Evolutionary conservation across 2,329 filamentous ascomycete species (phyloP).

Genomic region (Plenodomus lindquistii): DNA sequence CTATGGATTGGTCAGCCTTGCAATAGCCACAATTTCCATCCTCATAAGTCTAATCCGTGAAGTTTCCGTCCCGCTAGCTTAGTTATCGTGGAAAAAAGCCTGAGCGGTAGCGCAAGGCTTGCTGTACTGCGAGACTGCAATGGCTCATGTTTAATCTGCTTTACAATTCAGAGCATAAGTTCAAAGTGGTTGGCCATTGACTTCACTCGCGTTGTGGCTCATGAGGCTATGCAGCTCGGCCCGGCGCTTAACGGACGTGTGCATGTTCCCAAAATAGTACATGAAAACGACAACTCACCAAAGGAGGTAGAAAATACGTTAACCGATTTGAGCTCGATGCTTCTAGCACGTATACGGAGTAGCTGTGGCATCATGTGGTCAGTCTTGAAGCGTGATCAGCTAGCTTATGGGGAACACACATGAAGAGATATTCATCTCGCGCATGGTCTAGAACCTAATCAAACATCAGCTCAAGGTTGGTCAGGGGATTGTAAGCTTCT

Average conservation of each 20-base stretch:
- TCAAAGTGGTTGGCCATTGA: slow-evolving; percentile 21
- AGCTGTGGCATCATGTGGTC: slow-evolving; percentile 56
- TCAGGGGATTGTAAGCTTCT: neutral
- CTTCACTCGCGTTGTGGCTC: slow-evolving; percentile 3
- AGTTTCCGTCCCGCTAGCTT: slow-evolving; percentile 1
- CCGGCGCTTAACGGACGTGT: slow-evolving; percentile 42
- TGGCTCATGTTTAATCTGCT: slow-evolving; percentile 2
- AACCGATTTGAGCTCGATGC: slow-evolving; percentile 53
- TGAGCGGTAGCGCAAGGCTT: slow-evolving; percentile 30
- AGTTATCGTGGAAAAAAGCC: slow-evolving; percentile 21
- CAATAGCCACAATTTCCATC: slow-evolving; percentile 4
- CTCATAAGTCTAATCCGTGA: neutral
- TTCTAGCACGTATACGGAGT: slow-evolving; percentile 60
- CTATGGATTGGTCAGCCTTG: slow-evolving; percentile 47
- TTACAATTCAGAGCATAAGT: slow-evolving; percentile 1
- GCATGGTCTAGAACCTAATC: slow-evolving; percentile 63
- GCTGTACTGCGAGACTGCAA: slow-evolving; percentile 8
- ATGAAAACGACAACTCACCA: slow-evolving; percentile 44
- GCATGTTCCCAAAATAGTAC: slow-evolving; percentile 28
- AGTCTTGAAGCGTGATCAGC: slow-evolving; percentile 54
- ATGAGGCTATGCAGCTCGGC: slow-evolving; percentile 39
- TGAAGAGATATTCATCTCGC: slow-evolving; percentile 77
- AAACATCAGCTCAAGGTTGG: slow-evolving; percentile 24
- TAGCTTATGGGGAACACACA: slow-evolving; percentile 55
- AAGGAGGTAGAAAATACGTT: slow-evolving; percentile 53